Base-by-base conservation (phyloP, 2,329 filamentous ascomycete species). In the Penicillium sp. region DNA sequence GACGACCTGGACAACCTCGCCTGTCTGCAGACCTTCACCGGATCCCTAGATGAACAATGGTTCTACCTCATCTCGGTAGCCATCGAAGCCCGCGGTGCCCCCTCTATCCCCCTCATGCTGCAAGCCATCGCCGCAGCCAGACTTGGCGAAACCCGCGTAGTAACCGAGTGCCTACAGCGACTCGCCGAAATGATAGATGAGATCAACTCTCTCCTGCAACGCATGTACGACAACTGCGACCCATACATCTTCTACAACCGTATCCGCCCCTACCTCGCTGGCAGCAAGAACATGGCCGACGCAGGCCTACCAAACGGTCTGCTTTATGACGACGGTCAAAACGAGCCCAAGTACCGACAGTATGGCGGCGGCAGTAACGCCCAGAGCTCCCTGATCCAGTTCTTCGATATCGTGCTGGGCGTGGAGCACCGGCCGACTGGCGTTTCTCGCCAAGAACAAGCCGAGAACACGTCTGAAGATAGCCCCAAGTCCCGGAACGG, bases 221-320 rank as follows among this genome's bases (percentile, higher is more conserved):
- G 91, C 64, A 96, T 99, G 91, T 92, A 98, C 72, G 95, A 98
- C 73, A 91, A 88, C 69, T 99, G 95, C 72, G 93, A 98, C 70
- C 93, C 95, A 0, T 88, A 90, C 62, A 89, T 96, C 55, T 99
- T 99, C 77, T 99, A 97, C 76, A 87, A 96, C 76, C 90, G 92
- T 59, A 96, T 99, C 67, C 87, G 95, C n/a, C 93, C 95, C 0
- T 98, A 96, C 75, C 84, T 99, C 3, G 93, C 95, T 6, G 95
- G 95, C 14, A 95, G 92, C 73, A 97, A 96, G 83, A 98, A 98
- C 74, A 99, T 97, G 95, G 87, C 85, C 49, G 93, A 97, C 61
- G 95, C 93, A 4, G 95, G 95, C 14, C 82, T 99, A 10, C 93
- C 95, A 0, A 81, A 88, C 58, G 95, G 95, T 21, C 88, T 99